A percentile compares a stretch with the other conserved stretches of the same genome.
phyloP scores from a whole-genome alignment of 148 eudicot species.

The Camellia granthamiana region DNA sequence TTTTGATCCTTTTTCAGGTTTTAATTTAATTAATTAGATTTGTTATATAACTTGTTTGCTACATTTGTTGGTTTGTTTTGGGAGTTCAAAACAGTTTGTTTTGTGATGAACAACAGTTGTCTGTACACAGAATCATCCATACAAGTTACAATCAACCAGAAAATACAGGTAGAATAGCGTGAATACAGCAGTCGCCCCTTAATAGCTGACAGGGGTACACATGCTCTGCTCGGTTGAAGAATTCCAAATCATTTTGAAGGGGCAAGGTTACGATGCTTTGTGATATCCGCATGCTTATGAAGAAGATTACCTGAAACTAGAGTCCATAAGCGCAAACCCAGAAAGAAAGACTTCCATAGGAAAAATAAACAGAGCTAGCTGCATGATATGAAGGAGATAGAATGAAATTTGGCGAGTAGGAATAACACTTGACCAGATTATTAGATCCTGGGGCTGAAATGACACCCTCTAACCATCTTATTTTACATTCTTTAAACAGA shows the following conservation, averaged over 20 bases:
- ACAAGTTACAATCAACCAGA: background rate
- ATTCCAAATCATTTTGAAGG: constrained; percentile 19
- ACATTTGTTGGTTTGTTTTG: too few relatives aligned
- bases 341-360: background rate
- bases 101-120: too few relatives aligned
- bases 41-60: background rate
- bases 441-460: background rate
- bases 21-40: background rate
- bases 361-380: background rate
- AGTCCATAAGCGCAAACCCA: constrained; percentile 8
- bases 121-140: too few relatives aligned
- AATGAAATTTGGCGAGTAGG: background rate
- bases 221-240: background rate
- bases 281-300: constrained; percentile 20
- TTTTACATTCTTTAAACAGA: background rate
- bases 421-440: background rate
- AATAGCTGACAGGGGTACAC: background rate
- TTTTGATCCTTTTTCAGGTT: background rate
- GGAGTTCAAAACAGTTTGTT: too few relatives aligned
- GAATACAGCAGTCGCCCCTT: background rate
- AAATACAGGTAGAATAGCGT: background rate
- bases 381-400: background rate
- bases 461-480: background rate
- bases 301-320: constrained; percentile 36
- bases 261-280: constrained; percentile 21